Percentiles rank a stretch among this genome's conserved stretches.
phyloP scores from a whole-genome alignment of 2,329 filamentous ascomycete genomes.

The Alternaria postmessia region DNA sequence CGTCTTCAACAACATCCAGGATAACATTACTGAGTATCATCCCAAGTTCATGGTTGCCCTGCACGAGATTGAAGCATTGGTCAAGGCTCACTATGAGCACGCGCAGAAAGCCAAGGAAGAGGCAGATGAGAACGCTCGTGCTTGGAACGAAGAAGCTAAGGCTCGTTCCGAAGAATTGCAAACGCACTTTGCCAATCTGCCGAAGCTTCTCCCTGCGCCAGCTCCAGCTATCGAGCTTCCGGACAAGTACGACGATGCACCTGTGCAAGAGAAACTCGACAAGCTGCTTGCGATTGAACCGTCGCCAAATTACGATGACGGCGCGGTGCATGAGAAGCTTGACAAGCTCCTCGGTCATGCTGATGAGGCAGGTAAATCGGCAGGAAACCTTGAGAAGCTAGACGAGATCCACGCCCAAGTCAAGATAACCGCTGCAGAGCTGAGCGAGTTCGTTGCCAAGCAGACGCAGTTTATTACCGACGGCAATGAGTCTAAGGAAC shows the following conservation, averaged over 20 bases:
- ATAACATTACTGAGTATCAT: constrained; percentile 80
- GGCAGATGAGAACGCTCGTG: constrained; percentile 53
- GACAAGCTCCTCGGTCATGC: constrained; percentile 65
- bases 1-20: constrained; percentile 78
- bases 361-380: constrained; percentile 71
- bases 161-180: constrained; percentile 54
- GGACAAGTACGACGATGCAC: constrained; percentile 62
- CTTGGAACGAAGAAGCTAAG: constrained; percentile 55
- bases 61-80: constrained; percentile 82
- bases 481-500: constrained; percentile 80
- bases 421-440: constrained; percentile 80
- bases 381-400: constrained; percentile 79
- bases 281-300: constrained; percentile 60
- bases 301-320: constrained; percentile 50
- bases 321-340: constrained; percentile 64
- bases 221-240: constrained; percentile 56
- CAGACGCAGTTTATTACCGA: constrained; percentile 79
- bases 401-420: constrained; percentile 91
- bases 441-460: constrained; percentile 79
- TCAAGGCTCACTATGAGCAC: constrained; percentile 88
- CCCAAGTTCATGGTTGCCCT: constrained; percentile 88
- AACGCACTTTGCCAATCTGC: constrained; percentile 52
- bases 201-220: constrained; percentile 56
- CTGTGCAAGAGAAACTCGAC: constrained; percentile 65
- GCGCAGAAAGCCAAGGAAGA: constrained; percentile 68